Evolutionary conservation across 2,329 filamentous ascomycete genomes (phyloP), one percentile per base, ranked within the genome.

Genomic region (Orbilia ellipsospora): DNA sequence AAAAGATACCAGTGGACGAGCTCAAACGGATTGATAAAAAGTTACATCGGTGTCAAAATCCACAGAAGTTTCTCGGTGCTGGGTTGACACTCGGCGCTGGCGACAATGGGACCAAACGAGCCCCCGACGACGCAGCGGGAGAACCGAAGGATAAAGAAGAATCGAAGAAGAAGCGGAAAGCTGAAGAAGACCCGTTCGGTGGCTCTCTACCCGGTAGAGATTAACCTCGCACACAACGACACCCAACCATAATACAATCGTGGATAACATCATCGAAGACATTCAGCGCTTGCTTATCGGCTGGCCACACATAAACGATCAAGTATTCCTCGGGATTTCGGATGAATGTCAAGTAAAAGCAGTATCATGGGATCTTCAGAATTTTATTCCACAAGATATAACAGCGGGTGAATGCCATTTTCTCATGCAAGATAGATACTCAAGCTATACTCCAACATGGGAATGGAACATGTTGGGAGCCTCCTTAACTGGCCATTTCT

Each of bases 1-100:
- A 69, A 45, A 69, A 75, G 40, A 69, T 36, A 6, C 52, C 72
- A 0, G 52, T 65, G 1, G 72, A 75, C 18, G 64, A 69, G 26
- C 40, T 75, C 2, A 75, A 69, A 31, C 68, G 77, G 16, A 78
- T 79, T 15, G 79, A 80, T 73, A 79, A 78, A 48, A 80, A 79
- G 55, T 48, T 80, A 4, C 78, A 79, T 61, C 78, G 74, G 10
- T 78, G 79, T 26, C 78, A 77, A 26, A 80, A 80, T 48, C 73
- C 77, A 13, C 57, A 78, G 18, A 78, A 79, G 15, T 69, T 56
- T 28, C 54, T 75, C 2, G 64, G 72, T 4, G 64, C 72, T 0
- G 72, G 72, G 23, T 54, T 52, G 3, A 20, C 72, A 1, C n/a
- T 75, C 2, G 64, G 72, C 2, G 18, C 50, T 1, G 59, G 64